phyloP scores from a whole-genome alignment of 2,329 filamentous ascomycete genomes.

The Pyricularia pennisetigena region DNA sequence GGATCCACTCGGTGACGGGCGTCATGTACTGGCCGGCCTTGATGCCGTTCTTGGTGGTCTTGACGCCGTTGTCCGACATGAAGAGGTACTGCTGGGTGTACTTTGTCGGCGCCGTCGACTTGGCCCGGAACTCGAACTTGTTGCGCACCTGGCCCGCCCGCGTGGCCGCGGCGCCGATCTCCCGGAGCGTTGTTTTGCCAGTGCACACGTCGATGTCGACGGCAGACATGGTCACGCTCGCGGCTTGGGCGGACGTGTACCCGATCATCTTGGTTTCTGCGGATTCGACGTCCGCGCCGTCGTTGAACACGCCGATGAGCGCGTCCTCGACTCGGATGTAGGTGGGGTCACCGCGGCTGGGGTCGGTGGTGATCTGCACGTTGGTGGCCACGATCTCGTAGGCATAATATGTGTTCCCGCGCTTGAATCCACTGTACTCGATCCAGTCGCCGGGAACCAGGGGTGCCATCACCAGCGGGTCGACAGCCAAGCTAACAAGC shows the following conservation, averaged over 20 bases:
- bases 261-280: not conserved
- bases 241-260: not conserved
- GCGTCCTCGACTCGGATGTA: slow-evolving; percentile 2
- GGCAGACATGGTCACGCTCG: not conserved
- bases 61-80: not conserved
- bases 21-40: slow-evolving; percentile 3
- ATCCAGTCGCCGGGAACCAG: not conserved
- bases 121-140: slow-evolving; percentile 1
- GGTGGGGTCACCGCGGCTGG: not conserved
- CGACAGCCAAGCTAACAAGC: not conserved
- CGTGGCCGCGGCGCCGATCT: not conserved
- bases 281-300: not conserved
- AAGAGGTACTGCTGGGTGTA: slow-evolving; percentile 1
- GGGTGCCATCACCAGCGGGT: not conserved
- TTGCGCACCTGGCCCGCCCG: not conserved
- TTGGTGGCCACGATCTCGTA: not conserved
- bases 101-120: not conserved
- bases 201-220: slow-evolving; percentile 3
- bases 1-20: slow-evolving; percentile 3
- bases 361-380: not conserved
- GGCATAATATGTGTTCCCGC: not conserved
- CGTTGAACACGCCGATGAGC: not conserved
- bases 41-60: not conserved
- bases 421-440: not conserved
- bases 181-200: not conserved